Percentiles rank a stretch among this genome's conserved stretches.
Evolutionary conservation across 345 rosid genomes (phyloP).

Genomic region (Populus simonii): DNA sequence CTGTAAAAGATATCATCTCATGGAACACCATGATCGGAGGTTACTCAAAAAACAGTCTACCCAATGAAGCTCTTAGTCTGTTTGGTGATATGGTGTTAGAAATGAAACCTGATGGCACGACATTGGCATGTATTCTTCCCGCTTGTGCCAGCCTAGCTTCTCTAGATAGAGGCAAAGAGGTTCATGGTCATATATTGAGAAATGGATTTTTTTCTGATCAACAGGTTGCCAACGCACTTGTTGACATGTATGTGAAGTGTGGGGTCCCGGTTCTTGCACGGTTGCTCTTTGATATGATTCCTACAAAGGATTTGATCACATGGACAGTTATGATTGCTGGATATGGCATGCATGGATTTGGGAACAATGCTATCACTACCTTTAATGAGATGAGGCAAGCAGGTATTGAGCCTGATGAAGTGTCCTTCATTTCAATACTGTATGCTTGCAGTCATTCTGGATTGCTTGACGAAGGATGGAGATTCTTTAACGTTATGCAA

Average conservation of each 20-base stretch:
- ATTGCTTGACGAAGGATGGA: constrained; percentile 68
- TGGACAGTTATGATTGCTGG: constrained; percentile 87
- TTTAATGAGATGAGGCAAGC: constrained; percentile 47
- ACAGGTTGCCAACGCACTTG: constrained; percentile 61
- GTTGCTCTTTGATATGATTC: constrained; percentile 51
- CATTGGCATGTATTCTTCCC: constrained; percentile 64
- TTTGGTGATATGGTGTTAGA: constrained; percentile 47
- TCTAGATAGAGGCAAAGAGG: constrained; percentile 62
- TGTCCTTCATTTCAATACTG: constrained; percentile 59
- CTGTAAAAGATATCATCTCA: constrained; percentile 52
- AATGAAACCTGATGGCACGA: constrained; percentile 47
- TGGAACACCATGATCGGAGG: constrained; percentile 80
- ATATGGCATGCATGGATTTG: constrained; percentile 79
- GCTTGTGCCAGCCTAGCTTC: constrained; percentile 73
- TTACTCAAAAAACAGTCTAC: constrained; percentile 53
- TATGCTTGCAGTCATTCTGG: constrained; percentile 80
- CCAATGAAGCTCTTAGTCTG: constrained; percentile 53
- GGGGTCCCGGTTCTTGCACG: constrained; percentile 54
- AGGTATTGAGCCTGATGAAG: constrained; percentile 53
- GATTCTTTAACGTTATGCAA: constrained; percentile 60
- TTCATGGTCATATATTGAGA: constrained; percentile 56
- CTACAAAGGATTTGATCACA: constrained; percentile 58
- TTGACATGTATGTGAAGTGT: constrained; percentile 68
- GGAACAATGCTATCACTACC: constrained; percentile 55
- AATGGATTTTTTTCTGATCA: constrained; percentile 41